Conservation (phyloP, 164 flowering plant species). For the Tetracentron sinense region DNA sequence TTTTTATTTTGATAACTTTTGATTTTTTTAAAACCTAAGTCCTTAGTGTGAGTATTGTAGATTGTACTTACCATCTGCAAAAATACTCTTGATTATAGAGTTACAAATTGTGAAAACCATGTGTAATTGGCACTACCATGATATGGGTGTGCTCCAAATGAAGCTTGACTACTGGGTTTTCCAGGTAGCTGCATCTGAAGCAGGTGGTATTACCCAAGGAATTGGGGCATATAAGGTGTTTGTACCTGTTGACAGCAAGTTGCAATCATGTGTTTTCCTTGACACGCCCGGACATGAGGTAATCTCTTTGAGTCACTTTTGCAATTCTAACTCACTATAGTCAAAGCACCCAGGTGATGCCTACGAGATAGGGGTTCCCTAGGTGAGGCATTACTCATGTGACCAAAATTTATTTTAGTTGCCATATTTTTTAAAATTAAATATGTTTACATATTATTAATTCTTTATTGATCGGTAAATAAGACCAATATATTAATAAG, state of each 20-base stretch:
- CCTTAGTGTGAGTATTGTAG: background rate
- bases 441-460: too few relatives aligned
- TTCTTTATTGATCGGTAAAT: too few relatives aligned
- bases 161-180: conserved; percentile 16
- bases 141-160: background rate
- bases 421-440: too few relatives aligned
- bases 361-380: too few relatives aligned
- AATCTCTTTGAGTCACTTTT: conserved; percentile 13
- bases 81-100: background rate
- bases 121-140: background rate
- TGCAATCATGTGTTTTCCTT: conserved; percentile 80
- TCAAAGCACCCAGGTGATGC: too few relatives aligned
- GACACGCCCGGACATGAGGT: conserved; percentile 99
- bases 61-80: background rate
- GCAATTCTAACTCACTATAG: background rate
- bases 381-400: too few relatives aligned
- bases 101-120: background rate
- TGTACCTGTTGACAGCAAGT: conserved; percentile 77
- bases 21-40: background rate
- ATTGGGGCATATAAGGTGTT: conserved; percentile 90
- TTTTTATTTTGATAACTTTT: background rate
- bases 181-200: conserved; percentile 94
- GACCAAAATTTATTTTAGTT: too few relatives aligned
- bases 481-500: too few relatives aligned
- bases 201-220: conserved; percentile 98